These are phyloP conservation scores for Leptomonas seymouri DNA, from an alignment of 208 protist species.

Conservation along the genomic window DNA sequence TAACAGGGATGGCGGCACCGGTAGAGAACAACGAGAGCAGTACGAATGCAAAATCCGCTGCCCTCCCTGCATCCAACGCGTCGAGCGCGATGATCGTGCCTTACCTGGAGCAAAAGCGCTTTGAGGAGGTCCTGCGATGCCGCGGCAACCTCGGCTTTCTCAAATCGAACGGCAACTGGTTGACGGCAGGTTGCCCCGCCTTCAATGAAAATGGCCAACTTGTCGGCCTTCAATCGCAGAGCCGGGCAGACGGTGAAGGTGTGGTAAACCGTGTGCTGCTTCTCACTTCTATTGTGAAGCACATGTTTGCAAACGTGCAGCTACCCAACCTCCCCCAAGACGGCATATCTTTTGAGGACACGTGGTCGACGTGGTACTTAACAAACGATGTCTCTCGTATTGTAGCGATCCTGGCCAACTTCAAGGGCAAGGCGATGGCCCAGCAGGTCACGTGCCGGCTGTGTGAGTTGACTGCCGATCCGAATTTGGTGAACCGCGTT, in stretches of 20 bases:
- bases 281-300: conserved; percentile 86
- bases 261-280: conserved; percentile 81
- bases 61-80: background rate
- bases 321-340: conserved; percentile 69
- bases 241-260: conserved; percentile 61
- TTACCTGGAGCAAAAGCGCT: conserved; percentile 76
- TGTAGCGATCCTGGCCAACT: conserved; percentile 80
- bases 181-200: conserved; percentile 81
- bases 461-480: conserved; percentile 59
- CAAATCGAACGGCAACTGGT: conserved; percentile 62
- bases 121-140: conserved; percentile 84
- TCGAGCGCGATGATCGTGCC: conserved; percentile 5
- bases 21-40: conserved; percentile 1
- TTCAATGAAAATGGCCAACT: conserved; percentile 89
- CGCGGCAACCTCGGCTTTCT: conserved; percentile 78
- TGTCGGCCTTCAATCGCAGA: conserved; percentile 87
- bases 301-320: conserved; percentile 89
- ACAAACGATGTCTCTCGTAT: conserved; percentile 77
- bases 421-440: conserved; percentile 61
- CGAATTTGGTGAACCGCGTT: conserved; percentile 54
- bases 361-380: conserved; percentile 91
- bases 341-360: conserved; percentile 57
- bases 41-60: conserved; percentile 1
- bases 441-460: conserved; percentile 62
- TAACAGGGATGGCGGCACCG: background rate